Conservation (phyloP, 345 rosid species). For the Camelina laxa region DNA sequence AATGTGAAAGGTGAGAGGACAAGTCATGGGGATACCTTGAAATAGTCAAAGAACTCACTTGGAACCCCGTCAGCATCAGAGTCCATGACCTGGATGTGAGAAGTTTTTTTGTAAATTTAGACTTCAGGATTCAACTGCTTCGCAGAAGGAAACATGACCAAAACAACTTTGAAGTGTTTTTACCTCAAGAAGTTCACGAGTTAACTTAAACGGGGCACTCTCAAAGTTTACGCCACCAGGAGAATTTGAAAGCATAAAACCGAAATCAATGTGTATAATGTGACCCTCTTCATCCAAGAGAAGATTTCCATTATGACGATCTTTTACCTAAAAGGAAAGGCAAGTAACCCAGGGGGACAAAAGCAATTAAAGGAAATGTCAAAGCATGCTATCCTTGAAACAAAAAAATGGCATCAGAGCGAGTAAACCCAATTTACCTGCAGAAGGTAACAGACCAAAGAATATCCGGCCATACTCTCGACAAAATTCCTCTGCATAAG, state of each 20-base stretch:
- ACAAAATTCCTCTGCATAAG: conserved; percentile 93
- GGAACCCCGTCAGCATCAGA: conserved; percentile 99
- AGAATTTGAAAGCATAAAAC: conserved; percentile 98
- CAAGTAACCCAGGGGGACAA: conserved; percentile 22
- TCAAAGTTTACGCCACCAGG: conserved; percentile 99
- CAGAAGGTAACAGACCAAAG: conserved; percentile 95
- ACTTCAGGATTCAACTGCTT: background rate
- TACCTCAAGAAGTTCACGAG: conserved; percentile 99
- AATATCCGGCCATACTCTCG: conserved; percentile 99
- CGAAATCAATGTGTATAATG: conserved; percentile 98
- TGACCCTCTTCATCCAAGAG: conserved; percentile 98
- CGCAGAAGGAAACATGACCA: conserved; percentile 19
- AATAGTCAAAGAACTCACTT: conserved; percentile 99
- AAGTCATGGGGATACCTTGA: conserved; percentile 65
- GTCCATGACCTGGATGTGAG: conserved; percentile 84
- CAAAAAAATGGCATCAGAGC: background rate
- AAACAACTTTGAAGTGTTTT: conserved; percentile 4
- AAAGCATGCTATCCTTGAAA: conserved; percentile 10
- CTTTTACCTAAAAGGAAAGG: conserved; percentile 66
- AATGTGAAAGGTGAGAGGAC: conserved; percentile 5
- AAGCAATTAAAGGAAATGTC: conserved; percentile 3
- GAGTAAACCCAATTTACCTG: conserved; percentile 56
- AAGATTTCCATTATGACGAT: conserved; percentile 97
- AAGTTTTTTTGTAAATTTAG: conserved; percentile 8
- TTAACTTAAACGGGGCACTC: conserved; percentile 99